Percentiles rank a stretch among this genome's conserved stretches.
Conservation (phyloP, 1,284 basidiomycete species). For the Cryptococcus deneoformans region DNA sequence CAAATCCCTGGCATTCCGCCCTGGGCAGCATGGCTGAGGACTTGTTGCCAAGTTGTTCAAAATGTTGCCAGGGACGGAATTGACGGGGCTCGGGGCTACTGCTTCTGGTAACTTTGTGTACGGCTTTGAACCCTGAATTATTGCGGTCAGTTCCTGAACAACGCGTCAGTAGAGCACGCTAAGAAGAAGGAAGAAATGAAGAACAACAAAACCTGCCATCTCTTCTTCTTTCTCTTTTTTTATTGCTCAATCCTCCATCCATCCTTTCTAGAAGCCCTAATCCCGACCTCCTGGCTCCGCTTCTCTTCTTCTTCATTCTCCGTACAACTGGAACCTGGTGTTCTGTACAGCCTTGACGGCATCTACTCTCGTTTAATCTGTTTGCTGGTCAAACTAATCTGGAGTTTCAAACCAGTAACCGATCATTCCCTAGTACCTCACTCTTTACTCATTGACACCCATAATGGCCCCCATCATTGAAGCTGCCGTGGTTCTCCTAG, state of each 20-base stretch:
- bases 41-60: too few species aligned
- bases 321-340: constrained; percentile 24
- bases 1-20: too few species aligned
- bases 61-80: too few species aligned
- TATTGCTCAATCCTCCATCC: background rate
- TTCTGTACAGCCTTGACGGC: constrained; percentile 34
- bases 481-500: constrained; percentile 1
- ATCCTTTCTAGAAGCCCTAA: background rate
- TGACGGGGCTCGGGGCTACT: too few species aligned
- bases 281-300: constrained; percentile 2
- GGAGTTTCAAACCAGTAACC: background rate
- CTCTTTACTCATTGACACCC: background rate
- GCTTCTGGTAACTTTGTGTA: constrained; percentile 8
- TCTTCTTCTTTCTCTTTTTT: constrained; percentile 5
- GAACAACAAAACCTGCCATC: background rate
- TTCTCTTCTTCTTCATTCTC: constrained; percentile 1
- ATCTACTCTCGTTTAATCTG: constrained; percentile 17
- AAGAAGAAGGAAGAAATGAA: background rate
- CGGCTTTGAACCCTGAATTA: background rate
- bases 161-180: background rate
- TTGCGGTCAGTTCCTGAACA: background rate
- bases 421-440: too few species aligned
- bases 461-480: constrained; percentile 12
- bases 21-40: too few species aligned
- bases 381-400: background rate